These are phyloP conservation scores for Barbarea vulgaris DNA, from an alignment of 345 rosid species.

Conservation along the genomic window DNA sequence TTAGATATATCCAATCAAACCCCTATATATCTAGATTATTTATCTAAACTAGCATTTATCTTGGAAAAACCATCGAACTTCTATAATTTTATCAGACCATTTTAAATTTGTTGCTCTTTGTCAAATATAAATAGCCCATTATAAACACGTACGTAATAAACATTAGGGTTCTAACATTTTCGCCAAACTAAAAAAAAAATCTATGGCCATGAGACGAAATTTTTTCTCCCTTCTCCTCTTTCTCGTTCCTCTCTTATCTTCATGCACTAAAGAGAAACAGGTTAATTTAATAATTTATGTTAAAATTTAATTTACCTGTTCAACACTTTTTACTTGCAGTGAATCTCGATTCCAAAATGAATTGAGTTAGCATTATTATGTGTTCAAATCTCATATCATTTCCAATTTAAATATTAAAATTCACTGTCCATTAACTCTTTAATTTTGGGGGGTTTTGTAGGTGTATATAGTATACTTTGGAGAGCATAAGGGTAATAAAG, in stretches of 20 bases:
- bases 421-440: neutral
- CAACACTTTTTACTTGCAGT: neutral
- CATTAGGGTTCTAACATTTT: neutral
- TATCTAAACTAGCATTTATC: neutral
- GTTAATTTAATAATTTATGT: constrained; percentile 17
- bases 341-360: neutral
- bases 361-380: neutral
- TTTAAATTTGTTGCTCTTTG: neutral
- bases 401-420: neutral
- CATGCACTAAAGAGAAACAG: constrained; percentile 28
- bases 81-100: neutral
- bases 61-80: neutral
- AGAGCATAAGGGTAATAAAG: constrained; percentile 51
- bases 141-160: neutral
- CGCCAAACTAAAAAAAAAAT: neutral
- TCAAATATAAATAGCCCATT: neutral
- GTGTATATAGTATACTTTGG: constrained; percentile 68
- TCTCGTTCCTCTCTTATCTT: constrained; percentile 30
- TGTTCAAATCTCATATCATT: neutral
- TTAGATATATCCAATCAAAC: no score
- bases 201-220: constrained; percentile 12
- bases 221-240: neutral
- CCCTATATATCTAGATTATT: no score
- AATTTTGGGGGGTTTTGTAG: constrained; percentile 30
- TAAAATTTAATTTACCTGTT: neutral